Conservation (phyloP, 78 protist species). For the Acrasis kona region DNA sequence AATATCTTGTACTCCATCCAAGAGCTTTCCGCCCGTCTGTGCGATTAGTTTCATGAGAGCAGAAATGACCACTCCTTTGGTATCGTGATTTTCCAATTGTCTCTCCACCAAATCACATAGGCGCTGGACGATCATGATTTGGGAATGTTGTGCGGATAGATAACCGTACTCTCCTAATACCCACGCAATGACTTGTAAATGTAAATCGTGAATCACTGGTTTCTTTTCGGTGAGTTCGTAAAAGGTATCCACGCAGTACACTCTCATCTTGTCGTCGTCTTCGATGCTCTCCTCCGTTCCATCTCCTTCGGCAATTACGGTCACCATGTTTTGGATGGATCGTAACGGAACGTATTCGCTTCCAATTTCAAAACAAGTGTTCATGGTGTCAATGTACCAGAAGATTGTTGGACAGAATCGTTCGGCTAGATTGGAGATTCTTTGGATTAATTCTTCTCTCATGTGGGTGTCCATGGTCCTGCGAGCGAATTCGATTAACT, state of each 20-base stretch:
- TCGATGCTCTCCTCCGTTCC: slow-evolving; percentile 26
- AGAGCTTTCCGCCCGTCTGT: not conserved
- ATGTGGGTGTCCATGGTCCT: slow-evolving; percentile 34
- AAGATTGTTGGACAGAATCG: slow-evolving; percentile 17
- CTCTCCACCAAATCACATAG: slow-evolving; percentile 1
- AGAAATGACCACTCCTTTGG: not conserved
- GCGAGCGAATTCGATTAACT: slow-evolving; percentile 27
- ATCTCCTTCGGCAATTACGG: slow-evolving; percentile 62
- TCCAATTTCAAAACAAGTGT: slow-evolving; percentile 42
- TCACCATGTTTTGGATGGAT: slow-evolving; percentile 42
- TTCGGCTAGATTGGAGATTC: slow-evolving; percentile 59
- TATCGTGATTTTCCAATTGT: not conserved
- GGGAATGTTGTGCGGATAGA: not conserved
- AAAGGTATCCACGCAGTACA: slow-evolving; percentile 21
- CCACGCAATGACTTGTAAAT: slow-evolving; percentile 34
- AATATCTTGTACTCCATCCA: not conserved
- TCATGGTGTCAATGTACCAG: slow-evolving; percentile 67
- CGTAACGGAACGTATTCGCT: slow-evolving; percentile 37
- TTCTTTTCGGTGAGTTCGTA: not conserved
- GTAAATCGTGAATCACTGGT: slow-evolving; percentile 8
- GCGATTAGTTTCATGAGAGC: not conserved
- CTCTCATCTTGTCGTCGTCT: slow-evolving; percentile 30
- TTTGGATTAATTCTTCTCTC: slow-evolving; percentile 37
- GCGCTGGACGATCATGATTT: not conserved
- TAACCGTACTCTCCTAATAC: slow-evolving; percentile 67